These are phyloP conservation scores for Fusarium nisikadoi DNA, from an alignment of 2,329 filamentous ascomycete species.

Conservation along the genomic window DNA sequence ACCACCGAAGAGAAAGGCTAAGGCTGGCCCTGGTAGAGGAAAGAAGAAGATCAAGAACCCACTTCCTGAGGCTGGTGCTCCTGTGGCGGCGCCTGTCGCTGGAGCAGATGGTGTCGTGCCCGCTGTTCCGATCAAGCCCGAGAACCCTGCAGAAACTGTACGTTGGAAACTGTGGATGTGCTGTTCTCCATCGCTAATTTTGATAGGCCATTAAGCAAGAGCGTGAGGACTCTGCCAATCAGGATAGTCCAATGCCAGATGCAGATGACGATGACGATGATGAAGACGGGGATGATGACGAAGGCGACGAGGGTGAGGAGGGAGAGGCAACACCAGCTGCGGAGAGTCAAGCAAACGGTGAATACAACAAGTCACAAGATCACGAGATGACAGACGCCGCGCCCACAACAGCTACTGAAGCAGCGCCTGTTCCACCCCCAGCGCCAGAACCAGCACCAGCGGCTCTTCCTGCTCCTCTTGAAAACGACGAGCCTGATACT, in stretches of 20 bases:
- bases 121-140: conserved; percentile 52
- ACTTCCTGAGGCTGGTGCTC: conserved; percentile 50
- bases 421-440: conserved; percentile 27
- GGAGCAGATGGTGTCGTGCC: conserved; percentile 51
- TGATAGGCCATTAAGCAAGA: conserved; percentile 55
- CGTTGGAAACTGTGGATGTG: background rate
- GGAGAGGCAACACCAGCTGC: conserved; percentile 51
- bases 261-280: conserved; percentile 59
- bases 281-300: conserved; percentile 60
- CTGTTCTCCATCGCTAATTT: conserved; percentile 29
- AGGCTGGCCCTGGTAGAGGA: conserved; percentile 78
- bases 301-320: conserved; percentile 60
- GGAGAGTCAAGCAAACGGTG: conserved; percentile 46
- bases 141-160: conserved; percentile 51
- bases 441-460: conserved; percentile 6
- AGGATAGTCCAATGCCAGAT: conserved; percentile 66
- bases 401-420: conserved; percentile 37
- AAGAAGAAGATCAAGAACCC: conserved; percentile 78
- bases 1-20: conserved; percentile 83
- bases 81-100: conserved; percentile 49
- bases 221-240: conserved; percentile 57
- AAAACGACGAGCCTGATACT: conserved; percentile 36
- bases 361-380: conserved; percentile 48
- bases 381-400: conserved; percentile 53
- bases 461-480: conserved; percentile 13